Evolutionary conservation across 2,329 filamentous ascomycete species (phyloP), one percentile per base, ranked within the genome.

Genomic region (Aspergillus neoniger): DNA sequence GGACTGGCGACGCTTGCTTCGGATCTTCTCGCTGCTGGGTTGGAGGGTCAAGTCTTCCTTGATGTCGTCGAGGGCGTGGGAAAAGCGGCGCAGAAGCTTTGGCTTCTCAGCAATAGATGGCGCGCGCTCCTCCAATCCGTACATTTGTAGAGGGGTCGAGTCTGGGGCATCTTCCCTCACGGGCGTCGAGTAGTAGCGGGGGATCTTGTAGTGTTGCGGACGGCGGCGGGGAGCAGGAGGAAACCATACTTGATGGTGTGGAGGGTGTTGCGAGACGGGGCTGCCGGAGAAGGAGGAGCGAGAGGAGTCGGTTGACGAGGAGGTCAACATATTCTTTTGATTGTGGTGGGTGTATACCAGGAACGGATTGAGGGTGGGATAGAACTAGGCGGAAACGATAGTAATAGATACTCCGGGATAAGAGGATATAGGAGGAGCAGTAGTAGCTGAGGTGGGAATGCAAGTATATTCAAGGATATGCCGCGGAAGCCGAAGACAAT

Each of bases 21-120:
- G 60, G 55, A 74, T 67, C 47, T 67, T 69, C 30, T 70, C 68
- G 30, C 71, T 62, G 17, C 64, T 65, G 56, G 56, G 55, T 32
- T 71, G 65, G 12, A 70, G 61, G 9, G 70, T 64, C 19, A 73
- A 63, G 56, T 75, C 72, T 58, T 75, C 73, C 28, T 71, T 72
- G 60, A 75, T 75, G 53, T 75, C 73, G 58, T 70, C 73, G 47
- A 76, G 70, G 47, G 70, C 73, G 58, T 75, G 67, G n/a, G 74
- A 76, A 54, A 76, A 66, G 41, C 74, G 69, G 47, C 62, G 66
- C 23, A 76, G 55, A 17, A 73, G 65, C 25, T 68, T 69, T 32
- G 70, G 70, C 39, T 67, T 68, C 44, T 71, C 65, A 23, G 59
- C 51, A 56, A 76, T 70, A 5, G 74, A 76, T 32, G 72, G 70